Base-by-base conservation (phyloP, 768 basidiomycete species). In the Suillus cothurnatus region DNA sequence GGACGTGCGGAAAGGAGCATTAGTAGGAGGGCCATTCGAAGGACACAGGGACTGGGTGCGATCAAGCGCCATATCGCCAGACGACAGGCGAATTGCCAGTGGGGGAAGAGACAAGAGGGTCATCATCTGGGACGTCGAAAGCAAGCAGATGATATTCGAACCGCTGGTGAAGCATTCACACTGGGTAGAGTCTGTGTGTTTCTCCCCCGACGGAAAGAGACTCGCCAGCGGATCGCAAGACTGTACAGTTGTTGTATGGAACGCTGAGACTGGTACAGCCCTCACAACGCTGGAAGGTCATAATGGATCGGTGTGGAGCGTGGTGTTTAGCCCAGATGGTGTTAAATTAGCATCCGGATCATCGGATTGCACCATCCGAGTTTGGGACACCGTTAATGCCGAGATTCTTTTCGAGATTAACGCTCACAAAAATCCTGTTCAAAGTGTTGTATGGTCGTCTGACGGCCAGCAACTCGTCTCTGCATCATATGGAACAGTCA, bases 41-140 rank as follows among this genome's bases (percentile, higher is more conserved):
- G 64, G 64, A 28, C 64, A 61, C 49, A 64, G 17, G 19, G 45
- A 36, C 21, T 19, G 28, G 43, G 32, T 64, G 21, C 19, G 41
- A 14, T 59, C 63, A 23, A 9, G 47, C 36, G 47, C 28, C 15
- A 17, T 64, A 36, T 64, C 64, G 2, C 49, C 59, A 6, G 45
- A 61, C 34, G 59, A 60, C 14, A 64, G 23, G n/a, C 15, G 7
- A 12, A 61, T 64, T 61, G 73, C 70, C 12, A 75, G 75, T 47
- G 73, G 73, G 63, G 73, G 73, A 55, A 71, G 75, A 2, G 75
- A 74, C 28, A 73, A 75, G 55, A 71, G 73, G 32, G 60, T 74
- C 72, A 72, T 75, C 55, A 63, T 74, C 64, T 74, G 75, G 74
- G 74, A 70, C 66, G 34, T 77, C 9, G 74, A 75, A 17, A 65